A percentile compares a stretch with the other conserved stretches of the same genome.
Evolutionary conservation across 148 eudicot species (phyloP).

Genomic region (Arbutus unedo): DNA sequence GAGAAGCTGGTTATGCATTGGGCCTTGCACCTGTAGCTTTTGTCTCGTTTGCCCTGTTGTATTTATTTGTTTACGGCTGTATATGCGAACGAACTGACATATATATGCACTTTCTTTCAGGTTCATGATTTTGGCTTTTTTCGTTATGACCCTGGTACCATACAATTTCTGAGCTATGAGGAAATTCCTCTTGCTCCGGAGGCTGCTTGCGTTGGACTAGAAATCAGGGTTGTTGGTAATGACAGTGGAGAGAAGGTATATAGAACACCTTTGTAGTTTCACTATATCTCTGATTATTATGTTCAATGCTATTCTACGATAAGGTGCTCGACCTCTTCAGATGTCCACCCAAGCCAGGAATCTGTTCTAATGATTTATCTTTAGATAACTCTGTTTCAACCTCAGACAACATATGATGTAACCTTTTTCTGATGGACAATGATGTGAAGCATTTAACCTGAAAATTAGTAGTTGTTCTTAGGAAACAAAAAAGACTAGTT

Average conservation of each 20-base stretch:
- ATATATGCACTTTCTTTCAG: slow-evolving; percentile 30
- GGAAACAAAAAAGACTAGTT: background rate
- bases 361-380: background rate
- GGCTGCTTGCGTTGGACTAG: slow-evolving; percentile 95
- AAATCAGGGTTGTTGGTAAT: slow-evolving; percentile 97
- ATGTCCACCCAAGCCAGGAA: slow-evolving; percentile 6
- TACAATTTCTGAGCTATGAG: slow-evolving; percentile 85
- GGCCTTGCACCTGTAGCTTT: background rate
- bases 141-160: slow-evolving; percentile 80
- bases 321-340: background rate
- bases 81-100: slow-evolving; percentile 5
- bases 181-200: slow-evolving; percentile 99
- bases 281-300: background rate
- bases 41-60: background rate
- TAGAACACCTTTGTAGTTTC: background rate
- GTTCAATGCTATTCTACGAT: background rate
- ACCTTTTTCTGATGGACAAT: background rate
- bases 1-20: background rate
- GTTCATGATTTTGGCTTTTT: slow-evolving; percentile 99
- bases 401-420: background rate
- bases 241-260: slow-evolving; percentile 98
- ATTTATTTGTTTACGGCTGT: background rate
- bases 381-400: background rate
- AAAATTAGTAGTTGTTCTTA: background rate
- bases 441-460: background rate